A percentile compares a stretch with the other conserved stretches of the same genome.
These are phyloP conservation scores for Aspergillus sp. DNA, from an alignment of 2,329 filamentous ascomycete species.

Conservation along the genomic window DNA sequence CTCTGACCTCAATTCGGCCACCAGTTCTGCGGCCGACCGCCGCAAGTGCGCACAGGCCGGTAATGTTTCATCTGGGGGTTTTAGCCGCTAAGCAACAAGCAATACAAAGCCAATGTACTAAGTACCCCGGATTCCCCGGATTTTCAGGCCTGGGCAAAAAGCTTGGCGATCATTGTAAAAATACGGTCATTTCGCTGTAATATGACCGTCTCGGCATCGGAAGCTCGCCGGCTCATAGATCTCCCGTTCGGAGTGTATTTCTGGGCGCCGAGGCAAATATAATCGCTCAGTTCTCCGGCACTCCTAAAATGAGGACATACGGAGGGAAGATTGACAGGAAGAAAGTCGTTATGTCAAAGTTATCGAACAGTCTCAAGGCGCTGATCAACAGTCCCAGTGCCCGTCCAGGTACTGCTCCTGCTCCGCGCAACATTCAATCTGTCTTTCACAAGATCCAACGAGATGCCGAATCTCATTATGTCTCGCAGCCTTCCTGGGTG, in stretches of 20 bases:
- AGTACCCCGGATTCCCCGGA: background rate
- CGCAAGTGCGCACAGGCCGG: no score
- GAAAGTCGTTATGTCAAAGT: conserved; percentile 59
- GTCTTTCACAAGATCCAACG: conserved; percentile 59
- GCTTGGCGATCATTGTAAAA: background rate
- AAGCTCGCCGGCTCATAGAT: background rate
- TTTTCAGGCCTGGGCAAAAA: background rate
- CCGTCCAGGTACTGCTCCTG: conserved; percentile 57
- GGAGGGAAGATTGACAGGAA: background rate
- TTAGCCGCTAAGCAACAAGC: no score
- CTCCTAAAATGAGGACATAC: background rate
- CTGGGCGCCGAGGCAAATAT: conserved; percentile 2
- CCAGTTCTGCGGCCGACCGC: no score
- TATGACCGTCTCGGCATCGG: background rate
- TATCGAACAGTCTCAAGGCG: conserved; percentile 63
- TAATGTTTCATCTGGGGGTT: no score
- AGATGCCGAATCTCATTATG: conserved; percentile 55
- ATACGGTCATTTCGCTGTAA: background rate
- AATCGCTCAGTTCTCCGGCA: background rate
- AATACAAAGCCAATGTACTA: background rate
- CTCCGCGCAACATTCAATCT: conserved; percentile 56
- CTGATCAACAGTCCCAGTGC: conserved; percentile 66
- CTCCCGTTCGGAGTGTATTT: conserved; percentile 6
- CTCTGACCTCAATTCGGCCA: no score
- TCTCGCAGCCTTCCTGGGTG: conserved; percentile 60